phyloP scores from a whole-genome alignment of 108 stramenopile genomes.

The Cyclotella distinguenda region DNA sequence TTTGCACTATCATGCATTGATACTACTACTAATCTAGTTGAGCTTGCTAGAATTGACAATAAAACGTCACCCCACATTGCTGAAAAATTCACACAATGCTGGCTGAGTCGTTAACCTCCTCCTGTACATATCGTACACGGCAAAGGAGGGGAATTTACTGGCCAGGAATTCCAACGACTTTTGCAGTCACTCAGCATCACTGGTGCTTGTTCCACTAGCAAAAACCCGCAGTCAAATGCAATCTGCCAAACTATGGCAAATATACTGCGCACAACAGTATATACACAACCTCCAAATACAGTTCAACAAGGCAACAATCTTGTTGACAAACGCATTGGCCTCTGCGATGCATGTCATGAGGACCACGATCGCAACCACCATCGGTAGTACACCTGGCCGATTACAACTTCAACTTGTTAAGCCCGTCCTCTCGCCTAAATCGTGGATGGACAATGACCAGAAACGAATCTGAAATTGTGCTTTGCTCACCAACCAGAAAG shows the following conservation, averaged over 20 bases:
- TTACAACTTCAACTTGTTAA: neutral
- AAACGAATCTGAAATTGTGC: too few relatives aligned
- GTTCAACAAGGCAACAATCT: slow-evolving; percentile 4
- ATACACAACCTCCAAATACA: slow-evolving; percentile 23
- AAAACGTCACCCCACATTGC: slow-evolving; percentile 32
- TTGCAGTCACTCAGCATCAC: slow-evolving; percentile 11
- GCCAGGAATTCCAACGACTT: slow-evolving; percentile 30
- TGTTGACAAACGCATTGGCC: slow-evolving; percentile 29
- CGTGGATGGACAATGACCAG: too few relatives aligned
- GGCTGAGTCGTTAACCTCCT: slow-evolving; percentile 51
- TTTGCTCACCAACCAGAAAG: too few relatives aligned
- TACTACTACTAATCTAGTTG: slow-evolving; percentile 45
- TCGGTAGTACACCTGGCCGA: neutral
- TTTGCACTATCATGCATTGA: slow-evolving; percentile 44
- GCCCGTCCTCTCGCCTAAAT: too few relatives aligned
- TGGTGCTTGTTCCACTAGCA: slow-evolving; percentile 19
- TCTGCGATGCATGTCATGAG: slow-evolving; percentile 34
- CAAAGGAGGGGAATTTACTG: slow-evolving; percentile 52
- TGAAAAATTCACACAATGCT: slow-evolving; percentile 34
- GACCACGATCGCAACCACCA: neutral
- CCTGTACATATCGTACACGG: slow-evolving; percentile 38
- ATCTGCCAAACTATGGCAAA: slow-evolving; percentile 36
- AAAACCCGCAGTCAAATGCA: slow-evolving; percentile 54
- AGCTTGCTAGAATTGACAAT: slow-evolving; percentile 30
- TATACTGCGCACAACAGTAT: slow-evolving; percentile 17